Percentiles rank a stretch among this genome's conserved stretches.
These are phyloP conservation scores for Pythium rhizo-oryzae DNA, from an alignment of 352 stramenopile genomes.

Conservation along the genomic window DNA sequence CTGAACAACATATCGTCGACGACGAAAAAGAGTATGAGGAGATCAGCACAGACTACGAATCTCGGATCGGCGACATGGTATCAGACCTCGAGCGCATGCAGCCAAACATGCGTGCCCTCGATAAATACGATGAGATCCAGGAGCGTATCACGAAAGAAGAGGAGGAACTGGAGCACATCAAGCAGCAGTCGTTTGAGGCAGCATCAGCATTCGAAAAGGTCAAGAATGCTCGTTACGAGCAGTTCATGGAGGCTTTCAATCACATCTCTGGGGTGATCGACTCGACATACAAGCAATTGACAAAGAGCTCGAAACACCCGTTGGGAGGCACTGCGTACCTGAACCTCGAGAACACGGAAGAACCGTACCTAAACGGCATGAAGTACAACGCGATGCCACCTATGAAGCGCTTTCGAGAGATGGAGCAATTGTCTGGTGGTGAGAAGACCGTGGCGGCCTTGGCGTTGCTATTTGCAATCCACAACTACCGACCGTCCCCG, in stretches of 20 bases:
- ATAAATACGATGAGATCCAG: slow-evolving; percentile 89
- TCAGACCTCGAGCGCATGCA: slow-evolving; percentile 94
- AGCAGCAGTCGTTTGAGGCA: slow-evolving; percentile 60
- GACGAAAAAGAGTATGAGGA: slow-evolving; percentile 89
- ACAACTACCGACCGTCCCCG: slow-evolving; percentile 94
- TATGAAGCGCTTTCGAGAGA: slow-evolving; percentile 99
- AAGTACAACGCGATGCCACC: slow-evolving; percentile 99
- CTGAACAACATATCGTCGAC: slow-evolving; percentile 67
- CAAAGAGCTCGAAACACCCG: slow-evolving; percentile 97
- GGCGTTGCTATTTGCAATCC: slow-evolving; percentile 98
- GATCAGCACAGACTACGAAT: slow-evolving; percentile 68
- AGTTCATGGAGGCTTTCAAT: slow-evolving; percentile 95
- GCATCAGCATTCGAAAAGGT: slow-evolving; percentile 75
- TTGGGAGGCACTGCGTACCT: slow-evolving; percentile 87
- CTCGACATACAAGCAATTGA: slow-evolving; percentile 97
- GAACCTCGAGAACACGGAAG: slow-evolving; percentile 87
- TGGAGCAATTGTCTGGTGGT: slow-evolving; percentile 98
- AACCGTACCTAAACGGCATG: slow-evolving; percentile 97
- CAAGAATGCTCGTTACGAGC: slow-evolving; percentile 69
- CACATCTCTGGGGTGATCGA: slow-evolving; percentile 94
- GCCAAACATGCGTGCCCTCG: slow-evolving; percentile 96
- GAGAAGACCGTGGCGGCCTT: slow-evolving; percentile 99
- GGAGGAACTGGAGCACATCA: slow-evolving; percentile 76
- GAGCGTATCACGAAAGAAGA: slow-evolving; percentile 77
- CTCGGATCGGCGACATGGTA: slow-evolving; percentile 63